Evolutionary conservation across 2,329 filamentous ascomycete genomes (phyloP).

Genomic region (Aspergillus bombycis): DNA sequence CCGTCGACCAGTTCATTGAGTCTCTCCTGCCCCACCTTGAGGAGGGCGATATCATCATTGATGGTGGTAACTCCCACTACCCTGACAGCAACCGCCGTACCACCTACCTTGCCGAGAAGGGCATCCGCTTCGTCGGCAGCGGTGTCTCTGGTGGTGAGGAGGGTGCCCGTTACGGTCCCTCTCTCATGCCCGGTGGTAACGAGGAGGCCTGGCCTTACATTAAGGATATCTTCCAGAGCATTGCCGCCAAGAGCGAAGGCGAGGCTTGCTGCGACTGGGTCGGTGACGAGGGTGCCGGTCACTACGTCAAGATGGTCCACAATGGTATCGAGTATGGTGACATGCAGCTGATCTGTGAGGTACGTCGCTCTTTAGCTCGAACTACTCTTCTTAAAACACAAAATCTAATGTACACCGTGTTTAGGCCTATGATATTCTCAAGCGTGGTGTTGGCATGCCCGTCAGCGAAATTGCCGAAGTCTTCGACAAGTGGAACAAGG

Average conservation of each 20-base stretch:
- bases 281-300: slow-evolving; percentile 97
- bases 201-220: slow-evolving; percentile 97
- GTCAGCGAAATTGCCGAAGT: slow-evolving; percentile 96
- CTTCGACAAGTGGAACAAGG: slow-evolving; percentile 96
- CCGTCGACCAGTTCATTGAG: slow-evolving; percentile 99
- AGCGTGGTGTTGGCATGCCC: slow-evolving; percentile 87
- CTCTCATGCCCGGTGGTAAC: slow-evolving; percentile 98
- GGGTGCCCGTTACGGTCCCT: slow-evolving; percentile 95
- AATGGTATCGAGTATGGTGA: slow-evolving; percentile 99
- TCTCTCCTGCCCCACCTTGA: slow-evolving; percentile 82
- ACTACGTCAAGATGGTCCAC: slow-evolving; percentile 99
- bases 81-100: slow-evolving; percentile 98
- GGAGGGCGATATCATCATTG: slow-evolving; percentile 95
- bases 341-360: slow-evolving; percentile 99
- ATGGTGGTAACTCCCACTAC: slow-evolving; percentile 99
- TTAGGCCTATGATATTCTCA: slow-evolving; percentile 99
- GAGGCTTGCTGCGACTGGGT: slow-evolving; percentile 99
- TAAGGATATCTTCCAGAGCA: slow-evolving; percentile 98
- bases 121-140: slow-evolving; percentile 91
- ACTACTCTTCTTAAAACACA: neutral
- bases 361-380: slow-evolving; percentile 48
- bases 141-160: slow-evolving; percentile 99
- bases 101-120: slow-evolving; percentile 82
- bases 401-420: neutral
- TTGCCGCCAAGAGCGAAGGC: slow-evolving; percentile 94